phyloP scores from a whole-genome alignment of 768 basidiomycete genomes.

The Omphalotus guepiniiformis region DNA sequence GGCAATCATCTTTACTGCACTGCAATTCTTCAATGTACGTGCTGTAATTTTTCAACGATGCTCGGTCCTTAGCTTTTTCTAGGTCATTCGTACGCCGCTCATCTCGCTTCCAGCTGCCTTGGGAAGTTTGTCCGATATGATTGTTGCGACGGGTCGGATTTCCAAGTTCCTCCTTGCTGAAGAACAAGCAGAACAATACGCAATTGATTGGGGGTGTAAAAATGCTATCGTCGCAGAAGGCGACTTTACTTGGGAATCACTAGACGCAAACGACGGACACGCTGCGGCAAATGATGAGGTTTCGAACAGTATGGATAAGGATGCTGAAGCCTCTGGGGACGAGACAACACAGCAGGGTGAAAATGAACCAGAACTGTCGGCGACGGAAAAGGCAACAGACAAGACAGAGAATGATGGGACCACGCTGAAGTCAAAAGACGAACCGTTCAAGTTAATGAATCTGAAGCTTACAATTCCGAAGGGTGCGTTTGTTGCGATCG shows the following conservation, averaged over 20 bases:
- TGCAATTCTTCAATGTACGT: slow-evolving; percentile 28
- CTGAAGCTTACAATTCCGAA: slow-evolving; percentile 42
- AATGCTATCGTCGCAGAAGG: slow-evolving; percentile 45
- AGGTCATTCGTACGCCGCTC: slow-evolving; percentile 60
- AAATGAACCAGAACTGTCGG: slow-evolving; percentile 17
- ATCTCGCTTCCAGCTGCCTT: slow-evolving; percentile 53
- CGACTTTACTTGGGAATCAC: slow-evolving; percentile 49
- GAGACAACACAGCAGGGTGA: slow-evolving; percentile 14
- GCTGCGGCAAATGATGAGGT: not conserved
- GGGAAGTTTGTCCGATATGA: slow-evolving; percentile 41
- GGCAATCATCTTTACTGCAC: slow-evolving; percentile 39
- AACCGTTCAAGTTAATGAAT: slow-evolving; percentile 47
- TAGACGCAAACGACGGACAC: slow-evolving; percentile 15
- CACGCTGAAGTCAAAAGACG: slow-evolving; percentile 28
- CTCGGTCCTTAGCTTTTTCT: not conserved
- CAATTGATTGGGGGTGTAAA: slow-evolving; percentile 32
- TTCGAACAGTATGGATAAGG: not conserved
- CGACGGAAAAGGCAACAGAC: slow-evolving; percentile 17
- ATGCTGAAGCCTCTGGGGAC: slow-evolving; percentile 2
- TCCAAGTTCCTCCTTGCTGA: slow-evolving; percentile 48
- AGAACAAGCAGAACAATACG: slow-evolving; percentile 45
- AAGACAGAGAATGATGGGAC: slow-evolving; percentile 10
- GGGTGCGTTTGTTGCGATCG: slow-evolving; percentile 65
- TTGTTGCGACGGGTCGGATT: slow-evolving; percentile 48
- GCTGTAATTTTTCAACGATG: not conserved